Conservation (phyloP, 805 yeast genomes). For the Cyberlindnera mycetangii region DNA sequence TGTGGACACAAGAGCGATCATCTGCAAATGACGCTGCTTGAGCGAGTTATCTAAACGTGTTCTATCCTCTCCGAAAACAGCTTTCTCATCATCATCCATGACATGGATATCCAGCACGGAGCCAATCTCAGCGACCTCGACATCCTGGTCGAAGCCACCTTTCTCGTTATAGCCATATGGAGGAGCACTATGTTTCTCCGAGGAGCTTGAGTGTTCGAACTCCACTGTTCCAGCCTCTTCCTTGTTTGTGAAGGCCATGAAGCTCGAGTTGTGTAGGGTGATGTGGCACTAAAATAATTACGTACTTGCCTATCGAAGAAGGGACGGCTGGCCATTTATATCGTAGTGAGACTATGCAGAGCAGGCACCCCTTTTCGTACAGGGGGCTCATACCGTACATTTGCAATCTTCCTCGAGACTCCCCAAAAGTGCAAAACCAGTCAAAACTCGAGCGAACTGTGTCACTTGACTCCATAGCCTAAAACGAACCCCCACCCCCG, state of each 20-base stretch:
- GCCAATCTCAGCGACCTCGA: conserved; percentile 1
- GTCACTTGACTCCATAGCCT: too few relatives aligned
- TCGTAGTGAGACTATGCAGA: too few relatives aligned
- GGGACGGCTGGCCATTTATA: too few relatives aligned
- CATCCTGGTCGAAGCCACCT: neutral
- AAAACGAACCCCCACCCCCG: neutral
- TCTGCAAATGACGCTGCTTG: conserved; percentile 4
- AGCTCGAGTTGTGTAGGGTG: too few relatives aligned
- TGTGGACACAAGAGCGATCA: conserved; percentile 2
- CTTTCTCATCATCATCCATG: conserved; percentile 3
- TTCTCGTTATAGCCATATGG: neutral
- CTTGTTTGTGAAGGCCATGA: neutral
- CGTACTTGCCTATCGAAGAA: too few relatives aligned
- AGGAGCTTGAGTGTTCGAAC: neutral
- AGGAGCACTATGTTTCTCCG: neutral
- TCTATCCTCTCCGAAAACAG: conserved; percentile 3
- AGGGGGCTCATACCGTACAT: too few relatives aligned
- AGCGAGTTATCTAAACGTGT: conserved; percentile 1
- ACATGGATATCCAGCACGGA: conserved; percentile 1
- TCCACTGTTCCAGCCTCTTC: conserved; percentile 1
- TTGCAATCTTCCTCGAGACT: too few relatives aligned
- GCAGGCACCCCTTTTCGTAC: too few relatives aligned
- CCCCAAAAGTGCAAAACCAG: too few relatives aligned
- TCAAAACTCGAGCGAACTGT: too few relatives aligned
- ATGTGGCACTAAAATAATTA: too few relatives aligned